Evolutionary conservation across 495 filamentous ascomycete species (phyloP).

Genomic region (Viridothelium virens): DNA sequence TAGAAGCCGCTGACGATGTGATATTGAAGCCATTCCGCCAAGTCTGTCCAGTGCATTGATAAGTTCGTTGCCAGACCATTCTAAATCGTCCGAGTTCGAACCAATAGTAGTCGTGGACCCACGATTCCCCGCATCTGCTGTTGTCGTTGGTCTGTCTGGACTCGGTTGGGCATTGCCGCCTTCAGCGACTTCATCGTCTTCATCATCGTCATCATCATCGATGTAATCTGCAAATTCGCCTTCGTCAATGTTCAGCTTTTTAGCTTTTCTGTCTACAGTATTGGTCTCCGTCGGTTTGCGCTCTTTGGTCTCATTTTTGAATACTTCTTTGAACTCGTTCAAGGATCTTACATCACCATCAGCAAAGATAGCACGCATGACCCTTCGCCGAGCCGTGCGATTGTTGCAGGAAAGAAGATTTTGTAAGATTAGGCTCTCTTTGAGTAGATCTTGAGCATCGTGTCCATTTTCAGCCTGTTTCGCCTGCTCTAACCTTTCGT

Average conservation of each 20-base stretch:
- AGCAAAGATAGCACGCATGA: slow-evolving; percentile 59
- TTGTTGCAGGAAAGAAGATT: slow-evolving; percentile 41
- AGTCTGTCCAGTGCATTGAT: slow-evolving; percentile 33
- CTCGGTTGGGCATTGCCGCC: slow-evolving; percentile 18
- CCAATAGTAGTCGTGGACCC: not conserved
- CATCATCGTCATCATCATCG: slow-evolving; percentile 40
- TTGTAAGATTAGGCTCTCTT: slow-evolving; percentile 46
- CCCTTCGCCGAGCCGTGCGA: slow-evolving; percentile 42
- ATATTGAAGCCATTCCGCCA: slow-evolving; percentile 51
- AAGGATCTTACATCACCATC: slow-evolving; percentile 43
- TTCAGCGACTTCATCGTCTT: slow-evolving; percentile 24
- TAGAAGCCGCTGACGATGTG: slow-evolving; percentile 58
- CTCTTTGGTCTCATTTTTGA: slow-evolving; percentile 49
- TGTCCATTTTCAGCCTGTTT: slow-evolving; percentile 25
- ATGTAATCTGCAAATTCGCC: slow-evolving; percentile 53
- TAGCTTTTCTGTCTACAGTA: slow-evolving; percentile 31
- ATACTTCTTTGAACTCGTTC: slow-evolving; percentile 55
- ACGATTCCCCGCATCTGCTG: not conserved
- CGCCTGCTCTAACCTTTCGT: slow-evolving; percentile 43
- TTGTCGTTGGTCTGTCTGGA: not conserved
- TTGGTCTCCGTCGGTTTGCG: slow-evolving; percentile 30
- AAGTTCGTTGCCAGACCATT: slow-evolving; percentile 15
- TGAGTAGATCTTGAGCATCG: slow-evolving; percentile 32
- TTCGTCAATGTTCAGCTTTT: slow-evolving; percentile 51
- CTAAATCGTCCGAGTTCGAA: slow-evolving; percentile 1